Base-by-base conservation (phyloP, 1,139 yeast genomes). In the Pichia sp. region DNA sequence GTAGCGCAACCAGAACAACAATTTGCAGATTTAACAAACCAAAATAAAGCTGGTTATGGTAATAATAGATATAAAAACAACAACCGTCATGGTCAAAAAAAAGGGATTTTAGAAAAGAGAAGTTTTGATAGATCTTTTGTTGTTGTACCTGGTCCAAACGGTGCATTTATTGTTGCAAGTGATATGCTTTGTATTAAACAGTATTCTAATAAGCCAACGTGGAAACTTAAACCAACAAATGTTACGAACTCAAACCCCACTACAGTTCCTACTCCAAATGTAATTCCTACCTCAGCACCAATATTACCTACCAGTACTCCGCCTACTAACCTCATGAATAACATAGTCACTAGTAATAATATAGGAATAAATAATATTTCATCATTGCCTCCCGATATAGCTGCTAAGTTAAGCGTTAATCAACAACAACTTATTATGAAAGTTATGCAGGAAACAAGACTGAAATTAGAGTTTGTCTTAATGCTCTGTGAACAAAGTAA, bases 401-500 rank as follows among this genome's bases (percentile, higher is more conserved):
- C 77, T 51, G 65, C 75, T 13, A 73, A 72, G 45, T 64, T 85
- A 45, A 72, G 65, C 39, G 74, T 77, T 0, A 64, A 68, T 1
- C 95, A 88, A 62, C 80, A 83, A 55, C 84, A 82, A 53, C 67
- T 87, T 11, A 73, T 87, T 24, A 75, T 77, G 25, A 81, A 77
- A 58, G 69, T 92, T 26, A 77, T 84, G 66, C 66, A 76, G 43
- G 89, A 85, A 56, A 92, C 97, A 0, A 79, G 82, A 48, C 70
- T 92, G 55, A 89, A 79, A 57, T 72, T 86, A 25, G 85, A 85
- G 58, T 92, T 82, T 64, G 87, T 94, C 1, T 68, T 82, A 34
- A 80, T 90, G 88, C 75, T 94, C 45, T 85, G 92, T 47, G 90
- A 89, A 61, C 96, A 89, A 64, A 88, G 96, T 59, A 75, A 79